Percentiles rank a stretch among this genome's conserved stretches.
phyloP scores from a whole-genome alignment of 1,284 basidiomycete genomes.

The Marasmius tenuissimus region DNA sequence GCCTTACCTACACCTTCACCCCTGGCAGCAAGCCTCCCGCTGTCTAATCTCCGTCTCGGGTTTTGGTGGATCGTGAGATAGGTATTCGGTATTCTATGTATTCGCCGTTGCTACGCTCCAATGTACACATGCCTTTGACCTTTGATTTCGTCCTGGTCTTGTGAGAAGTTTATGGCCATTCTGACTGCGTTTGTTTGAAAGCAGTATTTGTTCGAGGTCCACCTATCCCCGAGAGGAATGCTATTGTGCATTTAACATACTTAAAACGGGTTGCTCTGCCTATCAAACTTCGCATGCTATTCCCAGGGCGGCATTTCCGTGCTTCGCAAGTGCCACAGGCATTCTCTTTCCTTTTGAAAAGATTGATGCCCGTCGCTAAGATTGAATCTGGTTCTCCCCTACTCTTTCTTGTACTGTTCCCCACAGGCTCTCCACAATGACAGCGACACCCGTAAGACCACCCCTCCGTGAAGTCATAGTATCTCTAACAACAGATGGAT shows the following conservation, averaged over 20 bases:
- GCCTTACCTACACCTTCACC: slow-evolving; percentile 87
- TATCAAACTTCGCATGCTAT: no score
- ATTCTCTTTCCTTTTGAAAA: no score
- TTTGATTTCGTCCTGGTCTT: neutral
- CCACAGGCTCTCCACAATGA: no score
- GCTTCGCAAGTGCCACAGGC: no score
- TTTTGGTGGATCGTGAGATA: slow-evolving; percentile 5
- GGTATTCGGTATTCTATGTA: neutral
- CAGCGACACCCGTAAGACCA: neutral
- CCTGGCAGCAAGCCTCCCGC: slow-evolving; percentile 75
- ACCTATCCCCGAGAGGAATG: no score
- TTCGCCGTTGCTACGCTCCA: slow-evolving; percentile 3
- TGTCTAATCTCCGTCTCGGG: slow-evolving; percentile 38
- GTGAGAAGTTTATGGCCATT: neutral
- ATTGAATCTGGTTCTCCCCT: no score
- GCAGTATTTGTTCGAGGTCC: no score
- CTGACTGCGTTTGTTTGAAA: neutral
- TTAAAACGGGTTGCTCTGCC: no score
- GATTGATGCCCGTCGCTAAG: no score
- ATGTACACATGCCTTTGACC: slow-evolving; percentile 2
- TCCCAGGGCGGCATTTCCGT: no score
- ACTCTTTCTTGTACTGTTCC: no score
- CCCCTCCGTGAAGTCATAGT: neutral
- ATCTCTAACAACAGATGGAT: neutral
- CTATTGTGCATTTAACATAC: no score